Percentiles rank a stretch among this genome's conserved stretches.
phyloP scores from a whole-genome alignment of 2,329 filamentous ascomycete species.

The Neofusicoccum cordaticola region DNA sequence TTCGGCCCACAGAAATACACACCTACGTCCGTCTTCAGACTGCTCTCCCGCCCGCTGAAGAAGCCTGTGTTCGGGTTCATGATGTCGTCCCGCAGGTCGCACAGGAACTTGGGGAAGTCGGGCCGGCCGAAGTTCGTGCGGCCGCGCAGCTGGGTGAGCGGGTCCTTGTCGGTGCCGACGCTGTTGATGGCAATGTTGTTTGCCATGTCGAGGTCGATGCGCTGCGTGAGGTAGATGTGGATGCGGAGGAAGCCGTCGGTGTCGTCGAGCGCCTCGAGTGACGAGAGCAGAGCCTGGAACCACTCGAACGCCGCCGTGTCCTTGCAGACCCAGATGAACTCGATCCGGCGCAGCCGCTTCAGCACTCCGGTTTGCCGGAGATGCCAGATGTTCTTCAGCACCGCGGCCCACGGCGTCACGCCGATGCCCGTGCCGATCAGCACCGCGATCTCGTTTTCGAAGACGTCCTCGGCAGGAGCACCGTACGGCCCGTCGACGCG shows the following conservation, averaged over 20 bases:
- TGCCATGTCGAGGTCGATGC: conserved; percentile 83
- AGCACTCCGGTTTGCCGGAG: conserved; percentile 88
- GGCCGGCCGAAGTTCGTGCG: conserved; percentile 94
- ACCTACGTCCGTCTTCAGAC: conserved; percentile 78
- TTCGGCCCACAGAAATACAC: conserved; percentile 98
- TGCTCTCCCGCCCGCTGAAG: conserved; percentile 76
- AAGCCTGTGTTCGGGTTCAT: conserved; percentile 69
- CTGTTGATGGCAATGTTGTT: conserved; percentile 97
- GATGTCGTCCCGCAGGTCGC: conserved; percentile 83
- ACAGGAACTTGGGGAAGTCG: conserved; percentile 78
- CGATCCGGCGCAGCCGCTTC: conserved; percentile 82
- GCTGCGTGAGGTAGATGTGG: conserved; percentile 95
- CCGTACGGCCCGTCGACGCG: conserved; percentile 95
- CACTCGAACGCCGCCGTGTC: conserved; percentile 96
- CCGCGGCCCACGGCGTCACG: conserved; percentile 81
- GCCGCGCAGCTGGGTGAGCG: conserved; percentile 83
- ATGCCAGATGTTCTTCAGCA: conserved; percentile 98
- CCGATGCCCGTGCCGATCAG: conserved; percentile 84
- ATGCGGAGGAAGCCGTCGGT: conserved; percentile 83
- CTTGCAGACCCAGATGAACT: conserved; percentile 99
- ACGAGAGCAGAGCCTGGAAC: conserved; percentile 95
- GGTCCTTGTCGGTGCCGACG: conserved; percentile 82
- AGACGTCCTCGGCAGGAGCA: conserved; percentile 95
- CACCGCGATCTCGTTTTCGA: conserved; percentile 85
- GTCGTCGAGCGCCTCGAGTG: conserved; percentile 69